A percentile compares a stretch with the other conserved stretches of the same genome.
Conservation (phyloP, 2,329 filamentous ascomycete species). For the Diaporthe ilicicola region DNA sequence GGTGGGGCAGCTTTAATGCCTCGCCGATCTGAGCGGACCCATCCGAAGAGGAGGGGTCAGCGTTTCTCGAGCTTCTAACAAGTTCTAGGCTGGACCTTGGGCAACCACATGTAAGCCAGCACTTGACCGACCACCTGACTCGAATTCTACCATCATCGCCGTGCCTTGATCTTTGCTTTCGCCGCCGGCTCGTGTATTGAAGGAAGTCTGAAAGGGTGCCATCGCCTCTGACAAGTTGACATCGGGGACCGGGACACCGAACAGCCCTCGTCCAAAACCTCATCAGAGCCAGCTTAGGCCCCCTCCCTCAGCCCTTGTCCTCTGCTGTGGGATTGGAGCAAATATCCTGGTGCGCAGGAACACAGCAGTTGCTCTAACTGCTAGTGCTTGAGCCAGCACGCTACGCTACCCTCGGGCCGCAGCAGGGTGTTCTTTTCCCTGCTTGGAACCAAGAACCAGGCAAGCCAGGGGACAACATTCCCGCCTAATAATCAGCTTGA, state of each 20-base stretch:
- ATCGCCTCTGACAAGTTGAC: neutral
- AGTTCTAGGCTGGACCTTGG: conserved; percentile 6
- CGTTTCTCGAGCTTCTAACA: neutral
- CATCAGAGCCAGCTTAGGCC: neutral
- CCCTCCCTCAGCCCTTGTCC: neutral
- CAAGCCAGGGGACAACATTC: conserved; percentile 8
- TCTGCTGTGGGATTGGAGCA: conserved; percentile 2
- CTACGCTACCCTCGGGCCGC: neutral
- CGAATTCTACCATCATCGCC: neutral
- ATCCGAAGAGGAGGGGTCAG: conserved; percentile 22
- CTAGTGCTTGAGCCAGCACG: conserved; percentile 8
- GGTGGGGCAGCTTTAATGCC: conserved; percentile 28
- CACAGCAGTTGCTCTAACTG: conserved; percentile 12
- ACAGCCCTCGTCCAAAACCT: neutral
- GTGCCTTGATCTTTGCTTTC: conserved; percentile 9
- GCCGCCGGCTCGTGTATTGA: conserved; percentile 3
- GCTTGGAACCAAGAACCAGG: conserved; percentile 12
- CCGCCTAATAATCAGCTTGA: conserved; percentile 7
- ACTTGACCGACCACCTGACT: conserved; percentile 3
- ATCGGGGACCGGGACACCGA: neutral
- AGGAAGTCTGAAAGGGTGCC: neutral
- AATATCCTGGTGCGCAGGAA: neutral
- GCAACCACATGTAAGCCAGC: conserved; percentile 6
- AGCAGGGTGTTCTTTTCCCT: conserved; percentile 12
- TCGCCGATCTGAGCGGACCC: conserved; percentile 29